Conservation (phyloP, 495 filamentous ascomycete genomes). For the Aspergillus incahuasiensis region DNA sequence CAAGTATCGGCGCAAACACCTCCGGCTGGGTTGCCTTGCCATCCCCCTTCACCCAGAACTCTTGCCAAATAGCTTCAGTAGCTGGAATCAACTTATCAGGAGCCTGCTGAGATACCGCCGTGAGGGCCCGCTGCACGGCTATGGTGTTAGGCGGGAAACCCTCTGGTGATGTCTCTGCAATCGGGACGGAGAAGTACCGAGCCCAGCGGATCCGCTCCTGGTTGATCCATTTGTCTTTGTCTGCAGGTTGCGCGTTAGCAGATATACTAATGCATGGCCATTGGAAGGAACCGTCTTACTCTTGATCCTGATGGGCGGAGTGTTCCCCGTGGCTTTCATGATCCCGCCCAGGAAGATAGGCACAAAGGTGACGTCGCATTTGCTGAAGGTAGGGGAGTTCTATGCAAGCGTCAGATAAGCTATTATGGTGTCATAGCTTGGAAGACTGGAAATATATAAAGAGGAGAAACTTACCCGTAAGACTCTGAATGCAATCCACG, state of each 20-base stretch:
- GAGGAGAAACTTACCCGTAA: constrained; percentile 40
- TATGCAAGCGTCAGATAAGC: constrained; percentile 20
- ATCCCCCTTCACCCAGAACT: constrained; percentile 53
- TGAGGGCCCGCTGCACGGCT: constrained; percentile 45
- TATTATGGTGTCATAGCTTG: background rate
- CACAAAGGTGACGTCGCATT: constrained; percentile 57
- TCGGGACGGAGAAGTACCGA: constrained; percentile 54
- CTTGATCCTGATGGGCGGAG: constrained; percentile 60
- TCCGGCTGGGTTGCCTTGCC: constrained; percentile 46
- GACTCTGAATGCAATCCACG: constrained; percentile 63
- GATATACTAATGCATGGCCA: background rate
- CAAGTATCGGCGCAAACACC: constrained; percentile 43
- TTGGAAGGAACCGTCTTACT: constrained; percentile 38
- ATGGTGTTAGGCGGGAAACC: constrained; percentile 59
- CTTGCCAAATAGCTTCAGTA: constrained; percentile 49
- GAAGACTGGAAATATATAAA: background rate
- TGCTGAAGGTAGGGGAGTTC: constrained; percentile 58
- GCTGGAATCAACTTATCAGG: constrained; percentile 42
- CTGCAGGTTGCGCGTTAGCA: constrained; percentile 29
- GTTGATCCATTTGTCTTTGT: constrained; percentile 64
- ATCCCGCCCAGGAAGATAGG: constrained; percentile 68
- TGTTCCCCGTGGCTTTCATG: constrained; percentile 62
- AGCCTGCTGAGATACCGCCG: constrained; percentile 28
- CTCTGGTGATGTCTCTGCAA: constrained; percentile 42
- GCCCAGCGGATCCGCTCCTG: constrained; percentile 61